These are phyloP conservation scores for Fusarium mangiferae DNA, from an alignment of 2,329 filamentous ascomycete species.

Conservation along the genomic window DNA sequence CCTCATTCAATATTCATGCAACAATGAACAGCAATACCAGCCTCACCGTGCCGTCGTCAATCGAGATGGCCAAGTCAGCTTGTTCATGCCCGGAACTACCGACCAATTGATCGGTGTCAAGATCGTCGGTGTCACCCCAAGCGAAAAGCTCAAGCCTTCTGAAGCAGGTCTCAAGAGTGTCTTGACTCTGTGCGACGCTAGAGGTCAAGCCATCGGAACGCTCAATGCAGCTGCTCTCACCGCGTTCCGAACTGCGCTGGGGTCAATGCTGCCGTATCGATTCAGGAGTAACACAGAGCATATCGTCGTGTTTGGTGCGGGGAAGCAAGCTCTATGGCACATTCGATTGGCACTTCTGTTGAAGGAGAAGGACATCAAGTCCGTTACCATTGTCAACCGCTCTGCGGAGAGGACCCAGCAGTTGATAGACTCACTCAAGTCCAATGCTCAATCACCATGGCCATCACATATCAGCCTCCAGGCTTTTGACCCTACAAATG, in stretches of 20 bases:
- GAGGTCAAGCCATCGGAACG: slow-evolving; percentile 68
- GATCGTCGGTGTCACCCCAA: slow-evolving; percentile 59
- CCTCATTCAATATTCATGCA: slow-evolving; percentile 64
- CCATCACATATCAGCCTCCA: slow-evolving; percentile 28
- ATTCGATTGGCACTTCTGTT: slow-evolving; percentile 72
- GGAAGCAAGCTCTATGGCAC: slow-evolving; percentile 79
- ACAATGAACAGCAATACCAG: slow-evolving; percentile 69
- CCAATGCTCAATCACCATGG: slow-evolving; percentile 13
- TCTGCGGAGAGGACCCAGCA: slow-evolving; percentile 37
- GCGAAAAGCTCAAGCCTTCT: slow-evolving; percentile 1
- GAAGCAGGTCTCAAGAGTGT: slow-evolving; percentile 54
- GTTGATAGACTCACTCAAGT: slow-evolving; percentile 34
- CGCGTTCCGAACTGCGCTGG: slow-evolving; percentile 74
- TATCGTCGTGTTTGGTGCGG: slow-evolving; percentile 75
- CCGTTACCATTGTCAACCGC: slow-evolving; percentile 50
- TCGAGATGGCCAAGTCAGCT: slow-evolving; percentile 69
- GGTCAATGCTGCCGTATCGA: slow-evolving; percentile 68
- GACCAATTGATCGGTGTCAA: slow-evolving; percentile 71
- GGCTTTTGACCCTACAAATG: slow-evolving; percentile 14
- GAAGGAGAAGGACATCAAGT: slow-evolving; percentile 39
- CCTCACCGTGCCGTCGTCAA: slow-evolving; percentile 70
- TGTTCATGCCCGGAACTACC: slow-evolving; percentile 75
- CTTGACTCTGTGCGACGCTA: slow-evolving; percentile 67
- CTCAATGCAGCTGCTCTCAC: slow-evolving; percentile 76
- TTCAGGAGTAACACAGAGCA: slow-evolving; percentile 50